Evolutionary conservation across 1,284 basidiomycete species (phyloP).

Genomic region (Lignosus rhinocerotis): DNA sequence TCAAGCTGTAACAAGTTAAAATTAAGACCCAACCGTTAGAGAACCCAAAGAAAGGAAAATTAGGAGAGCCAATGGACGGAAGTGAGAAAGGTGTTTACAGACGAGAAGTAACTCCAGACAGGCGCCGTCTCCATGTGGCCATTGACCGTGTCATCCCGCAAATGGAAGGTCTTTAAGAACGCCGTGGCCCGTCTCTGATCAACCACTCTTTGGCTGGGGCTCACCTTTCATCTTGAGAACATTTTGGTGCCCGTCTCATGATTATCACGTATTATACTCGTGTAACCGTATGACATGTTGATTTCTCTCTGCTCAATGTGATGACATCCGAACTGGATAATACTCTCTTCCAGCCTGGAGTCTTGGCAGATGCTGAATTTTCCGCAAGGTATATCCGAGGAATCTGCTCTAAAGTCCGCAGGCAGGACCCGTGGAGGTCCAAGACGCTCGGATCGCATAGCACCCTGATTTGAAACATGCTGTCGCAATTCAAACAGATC

Average conservation of each 20-base stretch:
- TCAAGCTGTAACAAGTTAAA: not conserved
- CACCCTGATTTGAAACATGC: not conserved
- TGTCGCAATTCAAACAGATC: not conserved
- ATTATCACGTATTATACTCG: too few species aligned
- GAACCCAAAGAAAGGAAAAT: not conserved
- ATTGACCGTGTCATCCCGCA: not conserved
- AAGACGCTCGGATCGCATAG: not conserved
- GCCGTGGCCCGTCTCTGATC: not conserved
- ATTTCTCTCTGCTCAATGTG: not conserved
- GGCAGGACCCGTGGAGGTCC: not conserved
- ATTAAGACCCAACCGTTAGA: not conserved
- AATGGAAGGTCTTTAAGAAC: constrained; percentile 17
- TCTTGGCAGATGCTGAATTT: not conserved
- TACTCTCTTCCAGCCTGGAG: not conserved
- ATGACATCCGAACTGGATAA: not conserved
- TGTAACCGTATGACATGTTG: not conserved
- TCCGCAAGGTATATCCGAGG: constrained; percentile 12
- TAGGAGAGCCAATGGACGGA: not conserved
- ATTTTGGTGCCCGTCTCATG: too few species aligned
- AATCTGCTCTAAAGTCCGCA: not conserved
- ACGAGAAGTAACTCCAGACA: not conserved
- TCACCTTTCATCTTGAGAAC: not conserved
- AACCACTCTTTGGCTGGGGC: too few species aligned
- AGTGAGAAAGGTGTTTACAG: not conserved
- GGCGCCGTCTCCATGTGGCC: constrained; percentile 3